These are phyloP conservation scores for Fusarium armeniacum DNA, from an alignment of 2,329 filamentous ascomycete species.

Conservation along the genomic window DNA sequence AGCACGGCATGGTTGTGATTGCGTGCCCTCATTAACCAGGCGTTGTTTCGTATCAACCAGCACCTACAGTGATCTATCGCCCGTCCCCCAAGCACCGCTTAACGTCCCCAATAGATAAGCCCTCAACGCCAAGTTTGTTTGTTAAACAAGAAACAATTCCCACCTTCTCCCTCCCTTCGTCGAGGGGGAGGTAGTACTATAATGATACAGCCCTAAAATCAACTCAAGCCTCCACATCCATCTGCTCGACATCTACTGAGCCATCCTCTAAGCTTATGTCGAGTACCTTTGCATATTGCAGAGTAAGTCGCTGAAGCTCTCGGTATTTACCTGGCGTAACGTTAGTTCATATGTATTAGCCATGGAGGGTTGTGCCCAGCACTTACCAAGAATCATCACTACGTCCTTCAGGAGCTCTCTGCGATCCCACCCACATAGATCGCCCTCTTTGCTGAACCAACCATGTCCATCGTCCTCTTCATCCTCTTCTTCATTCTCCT, in stretches of 20 bases:
- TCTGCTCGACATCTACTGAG: constrained; percentile 59
- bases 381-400: constrained; percentile 89
- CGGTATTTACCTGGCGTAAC: constrained; percentile 83
- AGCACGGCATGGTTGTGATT: constrained; percentile 34
- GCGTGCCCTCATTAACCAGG: constrained; percentile 36
- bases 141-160: constrained; percentile 28
- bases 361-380: background rate
- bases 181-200: constrained; percentile 18
- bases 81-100: constrained; percentile 25
- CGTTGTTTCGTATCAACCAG: constrained; percentile 34
- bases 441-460: constrained; percentile 76
- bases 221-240: constrained; percentile 58
- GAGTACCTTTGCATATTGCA: constrained; percentile 90
- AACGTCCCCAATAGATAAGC: constrained; percentile 28
- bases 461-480: constrained; percentile 62
- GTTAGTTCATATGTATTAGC: constrained; percentile 52
- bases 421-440: constrained; percentile 91
- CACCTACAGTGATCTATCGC: constrained; percentile 39
- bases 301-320: constrained; percentile 92
- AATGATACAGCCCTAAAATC: constrained; percentile 41
- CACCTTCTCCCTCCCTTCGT: background rate
- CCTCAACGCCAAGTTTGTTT: constrained; percentile 39
- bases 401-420: constrained; percentile 90
- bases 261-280: constrained; percentile 69
- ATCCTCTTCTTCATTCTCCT: constrained; percentile 64